phyloP scores from a whole-genome alignment of 176 grass and related monocot species.

The Carex parvula region DNA sequence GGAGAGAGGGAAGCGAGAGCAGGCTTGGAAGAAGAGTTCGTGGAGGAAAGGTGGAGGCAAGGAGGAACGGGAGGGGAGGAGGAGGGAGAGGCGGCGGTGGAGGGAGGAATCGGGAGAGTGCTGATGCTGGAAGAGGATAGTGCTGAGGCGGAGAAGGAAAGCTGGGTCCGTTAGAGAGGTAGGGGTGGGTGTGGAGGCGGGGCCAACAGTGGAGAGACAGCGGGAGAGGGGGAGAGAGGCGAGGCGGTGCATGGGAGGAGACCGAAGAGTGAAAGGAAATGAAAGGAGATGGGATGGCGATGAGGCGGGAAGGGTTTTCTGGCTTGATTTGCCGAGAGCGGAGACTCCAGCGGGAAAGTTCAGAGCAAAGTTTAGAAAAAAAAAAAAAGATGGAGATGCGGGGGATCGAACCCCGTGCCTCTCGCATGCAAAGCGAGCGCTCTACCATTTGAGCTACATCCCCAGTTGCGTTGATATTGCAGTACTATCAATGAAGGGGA shows the following conservation, averaged over 20 bases:
- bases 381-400: slow-evolving; percentile 22
- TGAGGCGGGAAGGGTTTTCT: slow-evolving; percentile 6
- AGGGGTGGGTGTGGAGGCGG: neutral
- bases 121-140: slow-evolving; percentile 78
- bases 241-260: slow-evolving; percentile 6
- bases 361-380: neutral
- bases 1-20: slow-evolving; percentile 52
- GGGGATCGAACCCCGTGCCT: slow-evolving; percentile 98
- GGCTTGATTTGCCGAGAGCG: neutral
- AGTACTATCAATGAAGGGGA: too few species aligned
- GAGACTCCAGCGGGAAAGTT: slow-evolving; percentile 24
- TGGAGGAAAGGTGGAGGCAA: slow-evolving; percentile 29
- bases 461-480: neutral
- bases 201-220: slow-evolving; percentile 13
- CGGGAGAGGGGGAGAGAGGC: neutral
- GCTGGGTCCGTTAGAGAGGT: slow-evolving; percentile 33
- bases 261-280: neutral
- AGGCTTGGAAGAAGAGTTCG: slow-evolving; percentile 76
- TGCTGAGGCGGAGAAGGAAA: slow-evolving; percentile 63
- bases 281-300: neutral
- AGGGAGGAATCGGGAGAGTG: slow-evolving; percentile 43
- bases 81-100: slow-evolving; percentile 38
- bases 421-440: slow-evolving; percentile 98
- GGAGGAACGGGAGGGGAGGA: slow-evolving; percentile 34
- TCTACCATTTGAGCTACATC: slow-evolving; percentile 98